These are phyloP conservation scores for Ensete ventricosum DNA, from an alignment of 176 grass and related monocot genomes.

Conservation along the genomic window DNA sequence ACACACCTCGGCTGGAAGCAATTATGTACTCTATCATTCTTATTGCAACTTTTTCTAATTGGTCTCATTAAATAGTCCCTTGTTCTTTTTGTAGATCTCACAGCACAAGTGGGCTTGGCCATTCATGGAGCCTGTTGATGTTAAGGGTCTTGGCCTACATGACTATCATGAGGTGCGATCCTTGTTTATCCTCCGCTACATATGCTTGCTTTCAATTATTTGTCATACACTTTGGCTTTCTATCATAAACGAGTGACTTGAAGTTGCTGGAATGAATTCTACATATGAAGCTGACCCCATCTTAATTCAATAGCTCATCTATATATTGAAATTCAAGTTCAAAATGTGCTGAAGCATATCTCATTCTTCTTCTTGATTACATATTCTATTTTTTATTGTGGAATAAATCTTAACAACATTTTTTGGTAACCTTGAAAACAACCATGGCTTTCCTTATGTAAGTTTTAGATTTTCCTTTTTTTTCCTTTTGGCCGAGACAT, in stretches of 20 bases:
- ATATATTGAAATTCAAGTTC: background rate
- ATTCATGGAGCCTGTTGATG: slow-evolving; percentile 82
- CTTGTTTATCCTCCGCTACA: background rate
- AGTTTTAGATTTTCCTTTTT: background rate
- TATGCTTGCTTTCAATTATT: background rate
- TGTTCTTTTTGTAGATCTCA: slow-evolving; percentile 42
- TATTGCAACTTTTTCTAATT: slow-evolving; percentile 7
- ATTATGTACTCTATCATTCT: background rate
- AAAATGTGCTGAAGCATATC: background rate
- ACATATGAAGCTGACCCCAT: background rate
- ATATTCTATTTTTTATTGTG: background rate
- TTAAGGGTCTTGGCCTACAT: slow-evolving; percentile 44
- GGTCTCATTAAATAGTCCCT: slow-evolving; percentile 6
- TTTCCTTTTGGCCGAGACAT: background rate
- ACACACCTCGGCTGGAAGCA: background rate
- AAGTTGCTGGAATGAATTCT: background rate
- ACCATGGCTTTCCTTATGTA: background rate
- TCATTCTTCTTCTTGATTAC: background rate
- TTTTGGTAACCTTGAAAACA: background rate
- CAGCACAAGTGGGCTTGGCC: slow-evolving; percentile 51
- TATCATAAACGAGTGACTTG: background rate
- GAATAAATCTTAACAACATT: background rate
- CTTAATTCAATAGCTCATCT: background rate
- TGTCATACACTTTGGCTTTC: background rate
- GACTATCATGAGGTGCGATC: slow-evolving; percentile 72